These are phyloP conservation scores for Ballota nigra DNA, from an alignment of 257 asterid species.

Conservation along the genomic window DNA sequence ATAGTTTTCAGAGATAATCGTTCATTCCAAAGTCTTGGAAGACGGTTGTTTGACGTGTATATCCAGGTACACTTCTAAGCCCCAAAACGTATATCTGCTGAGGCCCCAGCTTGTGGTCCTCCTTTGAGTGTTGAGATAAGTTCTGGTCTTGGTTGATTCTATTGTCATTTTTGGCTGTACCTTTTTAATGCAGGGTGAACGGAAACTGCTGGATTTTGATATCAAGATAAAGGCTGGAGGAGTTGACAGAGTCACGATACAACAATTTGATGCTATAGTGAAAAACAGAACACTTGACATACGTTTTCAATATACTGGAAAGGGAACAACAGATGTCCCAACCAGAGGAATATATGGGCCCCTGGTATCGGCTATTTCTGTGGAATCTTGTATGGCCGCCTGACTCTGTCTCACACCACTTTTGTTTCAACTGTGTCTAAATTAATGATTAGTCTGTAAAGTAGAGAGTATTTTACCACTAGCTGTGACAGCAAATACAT, in stretches of 20 bases:
- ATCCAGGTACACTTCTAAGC: conserved; percentile 41
- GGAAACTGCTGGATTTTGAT: conserved; percentile 41
- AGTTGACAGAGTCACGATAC: conserved; percentile 28
- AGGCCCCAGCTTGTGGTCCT: no score
- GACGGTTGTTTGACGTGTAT: conserved; percentile 63
- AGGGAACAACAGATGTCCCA: conserved; percentile 54
- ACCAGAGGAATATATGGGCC: conserved; percentile 52
- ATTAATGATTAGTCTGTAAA: not conserved
- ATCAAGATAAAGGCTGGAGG: conserved; percentile 44
- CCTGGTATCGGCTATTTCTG: conserved; percentile 59
- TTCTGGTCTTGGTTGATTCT: not conserved
- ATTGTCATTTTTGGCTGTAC: not conserved
- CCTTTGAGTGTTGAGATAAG: not conserved
- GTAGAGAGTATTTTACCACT: not conserved
- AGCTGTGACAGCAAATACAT: not conserved
- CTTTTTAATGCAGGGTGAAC: conserved; percentile 35
- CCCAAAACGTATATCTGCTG: not conserved
- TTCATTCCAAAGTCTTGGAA: conserved; percentile 58
- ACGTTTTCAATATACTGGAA: conserved; percentile 47
- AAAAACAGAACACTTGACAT: conserved; percentile 39
- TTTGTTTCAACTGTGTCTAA: not conserved
- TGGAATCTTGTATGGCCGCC: conserved; percentile 40
- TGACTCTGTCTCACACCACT: not conserved
- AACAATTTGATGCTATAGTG: conserved; percentile 31
- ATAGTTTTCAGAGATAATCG: conserved; percentile 43